Evolutionary conservation across 2,329 filamentous ascomycete genomes (phyloP), one percentile per base, ranked within the genome.

Genomic region (Knoxdaviesia capensis): DNA sequence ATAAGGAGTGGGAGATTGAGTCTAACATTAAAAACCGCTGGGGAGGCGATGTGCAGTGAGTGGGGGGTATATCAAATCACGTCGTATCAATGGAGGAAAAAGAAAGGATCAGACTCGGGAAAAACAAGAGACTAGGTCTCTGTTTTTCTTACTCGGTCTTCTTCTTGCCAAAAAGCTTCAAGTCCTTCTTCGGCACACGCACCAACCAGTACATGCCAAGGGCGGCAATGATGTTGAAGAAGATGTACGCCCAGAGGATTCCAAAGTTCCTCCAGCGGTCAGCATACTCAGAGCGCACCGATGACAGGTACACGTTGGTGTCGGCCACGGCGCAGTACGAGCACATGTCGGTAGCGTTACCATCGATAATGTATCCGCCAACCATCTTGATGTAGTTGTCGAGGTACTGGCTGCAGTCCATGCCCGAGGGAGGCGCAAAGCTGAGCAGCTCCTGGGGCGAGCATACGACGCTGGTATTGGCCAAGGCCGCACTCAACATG

Each of bases 181-280:
- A 42, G 7, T 53, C 47, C 48, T 54, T 56, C 51, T 66, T 68
- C 5, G 64, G 64, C 44, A 69, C 60, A 34, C 66, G 58, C 1
- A 58, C 62, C 43, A 70, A 52, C 65, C 66, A 77, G 51, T 77
- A 78, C 34, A 77, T 51, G 3, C 60, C 53, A 36, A 77, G 54
- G 0, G 72, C 69, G 0, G 61, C 69, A 31, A 55, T 54, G n/a
- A 74, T 54, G 51, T 78, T 78, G 53, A 77, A 72, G 8, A 62
- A 53, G 43, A 76, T 64, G 45, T 71, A 79, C 0, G 62, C 66
- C 61, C 69, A 76, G 41, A 76, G 57, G 30, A 80, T 56, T 2
- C 74, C 78, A 52, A 77, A 78, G 53, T 84, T 79, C 44, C 77
- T 66, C 77, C 77, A 84, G 30, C 74, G 60, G 31, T 80, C 60